Evolutionary conservation across 768 basidiomycete genomes (phyloP), one percentile per base, ranked within the genome.

Genomic region (Lactarius evosmus): DNA sequence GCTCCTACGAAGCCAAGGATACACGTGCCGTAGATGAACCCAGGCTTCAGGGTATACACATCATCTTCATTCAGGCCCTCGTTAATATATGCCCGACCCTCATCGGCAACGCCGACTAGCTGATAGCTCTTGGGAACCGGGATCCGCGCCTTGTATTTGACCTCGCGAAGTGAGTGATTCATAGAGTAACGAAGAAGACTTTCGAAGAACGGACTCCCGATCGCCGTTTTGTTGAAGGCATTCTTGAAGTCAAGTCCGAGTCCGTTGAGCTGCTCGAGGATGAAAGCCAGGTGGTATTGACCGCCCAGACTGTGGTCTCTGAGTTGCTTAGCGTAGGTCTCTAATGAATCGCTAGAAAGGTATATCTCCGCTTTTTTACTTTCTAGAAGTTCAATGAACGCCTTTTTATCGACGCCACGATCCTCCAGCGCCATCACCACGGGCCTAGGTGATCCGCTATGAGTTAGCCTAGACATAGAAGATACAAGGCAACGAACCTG

Each of bases 51-150:
- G 7, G 66, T 67, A 33, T 34, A 67, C 2, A 69, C 66, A 0
- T 60, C 52, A 1, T 60, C 49, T 6, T 62, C 34, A 1, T 32
- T 34, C 19, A 12, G 30, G 12, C 66, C 67, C 30, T 63, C 68
- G 2, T 59, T 25, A 3, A 63, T 59, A 16, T 63, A 63, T 4
- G 58, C 62, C 22, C n/a, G 40, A 8, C 90, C 90, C 74, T 94
- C 91, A 69, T 95, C 93, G 2, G 90, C 88, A 6, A 93, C 82
- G 0, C 93, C 93, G 9, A 93, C 88, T 0, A 95, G 78, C 32
- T 86, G 78, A 62, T 84, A 84, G 62, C 85, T 86, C 0, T 85
- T 74, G 0, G 86, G 86, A 7, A 95, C 80, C 3, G 80, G 83
- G 29, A 95, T 89, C 9, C 91, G 79, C 0, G 92, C 93, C 44